Percentiles rank a stretch among this genome's conserved stretches.
phyloP scores from a whole-genome alignment of 2,329 filamentous ascomycete genomes.

The Alternaria rosae region DNA sequence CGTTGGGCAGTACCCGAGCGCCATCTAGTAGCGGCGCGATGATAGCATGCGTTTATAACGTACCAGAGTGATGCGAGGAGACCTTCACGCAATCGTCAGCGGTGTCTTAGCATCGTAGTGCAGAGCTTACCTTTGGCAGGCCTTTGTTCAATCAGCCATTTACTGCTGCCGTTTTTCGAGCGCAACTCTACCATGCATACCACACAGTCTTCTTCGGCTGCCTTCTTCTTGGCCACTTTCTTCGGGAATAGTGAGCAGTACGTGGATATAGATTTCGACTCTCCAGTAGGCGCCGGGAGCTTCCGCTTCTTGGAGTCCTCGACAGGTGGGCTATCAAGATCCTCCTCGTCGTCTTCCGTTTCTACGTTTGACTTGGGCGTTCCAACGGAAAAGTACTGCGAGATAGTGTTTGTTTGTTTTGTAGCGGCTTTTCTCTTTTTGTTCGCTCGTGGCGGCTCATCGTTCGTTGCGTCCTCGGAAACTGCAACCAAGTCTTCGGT shows the following conservation, averaged over 20 bases:
- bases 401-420: conserved; percentile 36
- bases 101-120: background rate
- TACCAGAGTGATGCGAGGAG: conserved; percentile 40
- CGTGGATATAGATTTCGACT: conserved; percentile 21
- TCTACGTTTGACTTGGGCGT: conserved; percentile 23
- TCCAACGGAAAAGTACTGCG: conserved; percentile 39
- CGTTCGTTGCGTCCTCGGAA: conserved; percentile 24
- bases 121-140: conserved; percentile 42
- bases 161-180: conserved; percentile 20
- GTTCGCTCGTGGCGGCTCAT: conserved; percentile 17
- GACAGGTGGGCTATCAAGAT: background rate
- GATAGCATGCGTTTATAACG: conserved; percentile 12
- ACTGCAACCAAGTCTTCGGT: conserved; percentile 38
- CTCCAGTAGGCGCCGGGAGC: conserved; percentile 6
- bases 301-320: conserved; percentile 36
- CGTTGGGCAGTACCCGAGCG: background rate
- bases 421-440: conserved; percentile 36
- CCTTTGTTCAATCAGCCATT: conserved; percentile 48
- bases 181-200: conserved; percentile 42
- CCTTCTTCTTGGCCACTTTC: conserved; percentile 45
- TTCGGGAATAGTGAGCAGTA: conserved; percentile 49
- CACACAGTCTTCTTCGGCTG: conserved; percentile 41
- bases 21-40: background rate
- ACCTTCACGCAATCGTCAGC: conserved; percentile 17
- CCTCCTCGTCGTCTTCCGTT: conserved; percentile 12